Evolutionary conservation across 352 stramenopile genomes (phyloP).

Genomic region (Phytopythium oedochilum): DNA sequence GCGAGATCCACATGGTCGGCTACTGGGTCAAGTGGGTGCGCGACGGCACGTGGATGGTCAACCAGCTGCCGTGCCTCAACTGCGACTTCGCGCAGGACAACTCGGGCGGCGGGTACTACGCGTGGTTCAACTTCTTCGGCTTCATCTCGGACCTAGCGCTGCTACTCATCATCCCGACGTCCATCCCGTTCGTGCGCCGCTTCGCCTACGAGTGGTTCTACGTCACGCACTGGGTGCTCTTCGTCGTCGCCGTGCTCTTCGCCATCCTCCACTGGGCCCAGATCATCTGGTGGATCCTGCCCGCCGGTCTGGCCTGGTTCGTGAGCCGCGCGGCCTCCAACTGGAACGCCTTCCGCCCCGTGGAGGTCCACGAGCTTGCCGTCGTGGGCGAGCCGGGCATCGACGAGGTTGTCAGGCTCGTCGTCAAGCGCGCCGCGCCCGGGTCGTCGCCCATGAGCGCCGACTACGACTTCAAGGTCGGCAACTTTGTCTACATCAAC

Average conservation of each 20-base stretch:
- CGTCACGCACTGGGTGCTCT: slow-evolving; percentile 49
- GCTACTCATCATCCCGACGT: slow-evolving; percentile 53
- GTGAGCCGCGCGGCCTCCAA: slow-evolving; percentile 40
- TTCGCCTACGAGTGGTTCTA: slow-evolving; percentile 59
- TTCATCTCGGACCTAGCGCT: slow-evolving; percentile 38
- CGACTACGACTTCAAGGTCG: slow-evolving; percentile 43
- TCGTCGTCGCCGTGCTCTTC: slow-evolving; percentile 47
- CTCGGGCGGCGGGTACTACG: slow-evolving; percentile 41
- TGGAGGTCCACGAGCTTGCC: slow-evolving; percentile 28
- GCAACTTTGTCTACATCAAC: slow-evolving; percentile 54
- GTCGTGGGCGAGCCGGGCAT: slow-evolving; percentile 17
- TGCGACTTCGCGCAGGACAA: slow-evolving; percentile 39
- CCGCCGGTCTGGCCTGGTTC: slow-evolving; percentile 44
- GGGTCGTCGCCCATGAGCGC: slow-evolving; percentile 24
- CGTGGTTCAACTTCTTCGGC: slow-evolving; percentile 62
- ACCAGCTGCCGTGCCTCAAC: slow-evolving; percentile 44
- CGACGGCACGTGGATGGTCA: slow-evolving; percentile 32
- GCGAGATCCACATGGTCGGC: slow-evolving; percentile 37
- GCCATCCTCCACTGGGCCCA: slow-evolving; percentile 52
- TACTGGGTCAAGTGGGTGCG: slow-evolving; percentile 49
- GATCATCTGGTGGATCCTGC: slow-evolving; percentile 59
- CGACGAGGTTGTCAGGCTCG: slow-evolving; percentile 43
- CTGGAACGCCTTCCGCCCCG: slow-evolving; percentile 37
- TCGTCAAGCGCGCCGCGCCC: slow-evolving; percentile 28
- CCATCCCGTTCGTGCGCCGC: slow-evolving; percentile 46